Evolutionary conservation across 108 stramenopile species (phyloP).

Genomic region (Pseudonitzschia pungens): DNA sequence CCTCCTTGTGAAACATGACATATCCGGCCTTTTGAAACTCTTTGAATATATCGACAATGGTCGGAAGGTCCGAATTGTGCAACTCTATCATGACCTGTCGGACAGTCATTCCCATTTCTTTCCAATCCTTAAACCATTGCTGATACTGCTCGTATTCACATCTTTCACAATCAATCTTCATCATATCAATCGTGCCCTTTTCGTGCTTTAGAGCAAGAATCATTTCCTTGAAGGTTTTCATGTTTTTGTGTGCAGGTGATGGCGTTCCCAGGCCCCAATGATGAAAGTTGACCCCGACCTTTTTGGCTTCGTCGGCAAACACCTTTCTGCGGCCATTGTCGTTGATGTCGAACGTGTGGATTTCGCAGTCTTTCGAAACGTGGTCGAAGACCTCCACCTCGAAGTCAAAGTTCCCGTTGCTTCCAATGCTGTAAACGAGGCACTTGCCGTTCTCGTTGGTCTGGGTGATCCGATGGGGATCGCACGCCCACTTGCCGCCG

Average conservation of each 20-base stretch:
- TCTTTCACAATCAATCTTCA: slow-evolving; percentile 66
- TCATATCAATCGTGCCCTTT: slow-evolving; percentile 51
- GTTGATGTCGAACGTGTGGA: slow-evolving; percentile 53
- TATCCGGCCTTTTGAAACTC: slow-evolving; percentile 43
- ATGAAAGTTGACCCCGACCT: slow-evolving; percentile 18
- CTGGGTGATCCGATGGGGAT: slow-evolving; percentile 48
- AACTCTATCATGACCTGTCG: slow-evolving; percentile 14
- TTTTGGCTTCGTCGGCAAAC: slow-evolving; percentile 21
- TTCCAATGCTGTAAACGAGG: slow-evolving; percentile 55
- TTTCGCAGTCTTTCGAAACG: slow-evolving; percentile 49
- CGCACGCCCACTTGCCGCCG: slow-evolving; percentile 72
- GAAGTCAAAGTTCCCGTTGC: slow-evolving; percentile 37
- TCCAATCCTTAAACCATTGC: slow-evolving; percentile 10
- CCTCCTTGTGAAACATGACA: slow-evolving; percentile 63
- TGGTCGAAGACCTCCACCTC: slow-evolving; percentile 33
- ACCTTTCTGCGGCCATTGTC: not conserved
- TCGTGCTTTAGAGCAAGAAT: slow-evolving; percentile 48
- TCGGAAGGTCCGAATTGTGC: not conserved
- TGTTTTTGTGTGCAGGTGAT: not conserved
- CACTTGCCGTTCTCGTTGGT: slow-evolving; percentile 20
- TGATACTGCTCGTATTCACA: slow-evolving; percentile 15
- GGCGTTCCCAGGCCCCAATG: slow-evolving; percentile 45
- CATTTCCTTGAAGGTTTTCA: slow-evolving; percentile 22
- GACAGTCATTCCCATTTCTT: not conserved
- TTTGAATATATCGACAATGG: slow-evolving; percentile 31